Percentiles rank a stretch among this genome's conserved stretches.
Conservation (phyloP, 176 grass and related monocot species). For the Puya raimondii region DNA sequence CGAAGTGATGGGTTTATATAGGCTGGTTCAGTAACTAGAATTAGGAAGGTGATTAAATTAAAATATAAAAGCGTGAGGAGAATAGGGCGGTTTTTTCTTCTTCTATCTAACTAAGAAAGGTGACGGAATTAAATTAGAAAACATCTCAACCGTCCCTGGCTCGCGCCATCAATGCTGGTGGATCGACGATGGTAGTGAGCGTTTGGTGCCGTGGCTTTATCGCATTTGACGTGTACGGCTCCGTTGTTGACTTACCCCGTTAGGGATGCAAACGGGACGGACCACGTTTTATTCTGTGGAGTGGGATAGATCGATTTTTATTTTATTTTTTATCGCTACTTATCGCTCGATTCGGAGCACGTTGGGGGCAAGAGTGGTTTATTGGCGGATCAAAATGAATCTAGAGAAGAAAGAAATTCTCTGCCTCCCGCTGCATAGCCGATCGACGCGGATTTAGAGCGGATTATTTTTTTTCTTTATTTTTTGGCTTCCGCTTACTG, state of each 20-base stretch:
- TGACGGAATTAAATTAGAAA: slow-evolving; percentile 22
- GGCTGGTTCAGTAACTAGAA: background rate
- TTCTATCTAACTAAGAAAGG: slow-evolving; percentile 14
- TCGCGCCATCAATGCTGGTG: slow-evolving; percentile 27
- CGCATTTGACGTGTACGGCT: background rate
- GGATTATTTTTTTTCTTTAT: too few species aligned
- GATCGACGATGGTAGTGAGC: background rate
- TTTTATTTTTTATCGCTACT: too few species aligned
- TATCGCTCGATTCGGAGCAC: too few species aligned
- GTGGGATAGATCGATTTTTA: too few species aligned
- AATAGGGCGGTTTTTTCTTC: slow-evolving; percentile 19
- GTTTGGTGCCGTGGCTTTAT: background rate
- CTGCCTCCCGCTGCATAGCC: too few species aligned
- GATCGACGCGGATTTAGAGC: too few species aligned
- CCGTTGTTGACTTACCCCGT: background rate
- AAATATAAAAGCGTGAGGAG: background rate
- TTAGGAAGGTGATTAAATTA: background rate
- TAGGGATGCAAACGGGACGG: too few species aligned
- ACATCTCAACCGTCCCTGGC: slow-evolving; percentile 24
- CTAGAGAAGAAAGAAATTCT: too few species aligned
- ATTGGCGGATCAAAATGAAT: too few species aligned
- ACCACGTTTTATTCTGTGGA: too few species aligned
- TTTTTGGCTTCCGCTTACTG: too few species aligned
- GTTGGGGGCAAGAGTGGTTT: too few species aligned
- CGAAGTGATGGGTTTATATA: slow-evolving; percentile 15